These are phyloP conservation scores for Xylaria curta DNA, from an alignment of 495 filamentous ascomycete genomes.

Conservation along the genomic window DNA sequence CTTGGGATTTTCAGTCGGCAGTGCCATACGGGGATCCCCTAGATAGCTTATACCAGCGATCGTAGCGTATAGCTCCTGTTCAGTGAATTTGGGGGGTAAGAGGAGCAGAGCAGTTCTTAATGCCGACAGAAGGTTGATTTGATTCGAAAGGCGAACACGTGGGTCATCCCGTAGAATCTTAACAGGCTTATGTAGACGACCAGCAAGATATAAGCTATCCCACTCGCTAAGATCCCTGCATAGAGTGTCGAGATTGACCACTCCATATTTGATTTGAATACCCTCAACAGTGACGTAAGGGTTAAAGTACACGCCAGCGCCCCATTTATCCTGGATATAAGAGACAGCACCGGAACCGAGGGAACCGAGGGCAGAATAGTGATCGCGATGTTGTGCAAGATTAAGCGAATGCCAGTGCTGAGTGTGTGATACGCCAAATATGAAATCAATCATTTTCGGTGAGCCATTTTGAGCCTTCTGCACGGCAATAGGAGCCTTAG, in stretches of 20 bases:
- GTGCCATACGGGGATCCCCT: conserved; percentile 90
- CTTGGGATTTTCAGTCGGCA: conserved; percentile 86
- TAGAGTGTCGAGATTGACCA: conserved; percentile 90
- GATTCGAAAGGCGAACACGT: conserved; percentile 87
- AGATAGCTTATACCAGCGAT: conserved; percentile 93
- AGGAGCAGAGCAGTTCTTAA: conserved; percentile 87
- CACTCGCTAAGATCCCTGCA: conserved; percentile 83
- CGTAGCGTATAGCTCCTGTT: conserved; percentile 84
- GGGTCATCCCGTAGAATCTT: conserved; percentile 96
- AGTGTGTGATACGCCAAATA: conserved; percentile 92
- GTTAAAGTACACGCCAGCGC: conserved; percentile 97
- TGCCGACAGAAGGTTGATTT: conserved; percentile 91
- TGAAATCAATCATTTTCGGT: conserved; percentile 97
- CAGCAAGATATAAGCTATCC: conserved; percentile 92
- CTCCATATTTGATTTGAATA: conserved; percentile 95
- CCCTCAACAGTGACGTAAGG: conserved; percentile 95
- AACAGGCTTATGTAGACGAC: conserved; percentile 94
- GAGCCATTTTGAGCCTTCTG: conserved; percentile 80
- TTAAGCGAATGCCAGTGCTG: conserved; percentile 98
- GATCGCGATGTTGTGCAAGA: conserved; percentile 82
- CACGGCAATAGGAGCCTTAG: conserved; percentile 77
- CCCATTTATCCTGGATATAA: conserved; percentile 82
- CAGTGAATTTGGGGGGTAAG: conserved; percentile 81
- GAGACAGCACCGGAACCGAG: conserved; percentile 85
- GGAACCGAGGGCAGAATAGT: conserved; percentile 87